phyloP scores from a whole-genome alignment of 83 land plant genomes.

The Thuja plicata region DNA sequence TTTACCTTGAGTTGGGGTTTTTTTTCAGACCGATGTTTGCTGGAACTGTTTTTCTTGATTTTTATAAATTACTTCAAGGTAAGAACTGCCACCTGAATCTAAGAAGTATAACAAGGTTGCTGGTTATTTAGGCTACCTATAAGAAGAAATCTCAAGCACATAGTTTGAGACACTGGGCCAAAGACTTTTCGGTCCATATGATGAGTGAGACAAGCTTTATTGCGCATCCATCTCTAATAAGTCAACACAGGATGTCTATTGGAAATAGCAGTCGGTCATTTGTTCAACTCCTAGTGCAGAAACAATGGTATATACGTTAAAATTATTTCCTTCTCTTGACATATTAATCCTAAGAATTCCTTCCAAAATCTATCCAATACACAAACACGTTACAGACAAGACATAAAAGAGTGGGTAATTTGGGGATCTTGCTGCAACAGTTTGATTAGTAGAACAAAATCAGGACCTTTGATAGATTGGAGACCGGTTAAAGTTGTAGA shows the following conservation, averaged over 20 bases:
- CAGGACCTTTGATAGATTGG: background rate
- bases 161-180: slow-evolving; percentile 96
- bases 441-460: background rate
- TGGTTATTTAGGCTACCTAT: slow-evolving; percentile 23
- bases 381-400: background rate
- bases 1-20: slow-evolving; percentile 71
- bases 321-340: background rate
- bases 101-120: slow-evolving; percentile 73
- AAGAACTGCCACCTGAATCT: slow-evolving; percentile 98
- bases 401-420: background rate
- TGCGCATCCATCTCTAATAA: slow-evolving; percentile 55
- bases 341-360: background rate
- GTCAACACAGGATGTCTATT: slow-evolving; percentile 68
- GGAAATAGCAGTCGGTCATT: slow-evolving; percentile 37
- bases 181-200: slow-evolving; percentile 57
- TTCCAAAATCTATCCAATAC: slow-evolving; percentile 1
- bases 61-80: slow-evolving; percentile 84
- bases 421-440: background rate
- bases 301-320: background rate
- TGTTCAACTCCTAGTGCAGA: slow-evolving; percentile 8
- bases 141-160: slow-evolving; percentile 60
- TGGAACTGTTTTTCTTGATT: slow-evolving; percentile 78
- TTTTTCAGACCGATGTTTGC: too few relatives aligned
- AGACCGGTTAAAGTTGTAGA: background rate
- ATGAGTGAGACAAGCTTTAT: slow-evolving; percentile 37